Conservation (phyloP, 75 land plant species). For the Picea glauca region DNA sequence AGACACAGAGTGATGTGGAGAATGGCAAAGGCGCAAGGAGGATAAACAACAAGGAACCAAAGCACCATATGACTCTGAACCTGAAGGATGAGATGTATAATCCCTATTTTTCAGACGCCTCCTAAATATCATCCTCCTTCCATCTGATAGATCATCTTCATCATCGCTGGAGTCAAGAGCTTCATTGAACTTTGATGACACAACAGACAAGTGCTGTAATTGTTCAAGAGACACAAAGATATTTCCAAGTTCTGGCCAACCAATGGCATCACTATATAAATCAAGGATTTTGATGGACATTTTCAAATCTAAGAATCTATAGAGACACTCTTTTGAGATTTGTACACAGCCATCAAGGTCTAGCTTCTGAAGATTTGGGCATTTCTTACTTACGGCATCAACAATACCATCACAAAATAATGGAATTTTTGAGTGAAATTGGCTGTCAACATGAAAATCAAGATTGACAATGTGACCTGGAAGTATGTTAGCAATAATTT, state of each 20-base stretch:
- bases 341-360: conserved; percentile 18
- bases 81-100: background rate
- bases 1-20: conserved; percentile 24
- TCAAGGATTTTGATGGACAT: conserved; percentile 21
- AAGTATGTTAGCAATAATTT: conserved; percentile 10
- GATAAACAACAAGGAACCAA: conserved; percentile 17
- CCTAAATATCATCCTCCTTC: conserved; percentile 2
- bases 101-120: background rate
- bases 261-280: conserved; percentile 18
- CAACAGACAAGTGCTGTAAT: conserved; percentile 24
- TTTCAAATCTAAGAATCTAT: conserved; percentile 19
- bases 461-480: conserved; percentile 10
- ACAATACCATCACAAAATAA: background rate
- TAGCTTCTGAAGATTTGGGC: conserved; percentile 20
- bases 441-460: conserved; percentile 10
- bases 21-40: conserved; percentile 24
- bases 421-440: conserved; percentile 2
- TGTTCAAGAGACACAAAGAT: conserved; percentile 21
- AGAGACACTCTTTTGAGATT: conserved; percentile 10
- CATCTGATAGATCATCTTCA: background rate
- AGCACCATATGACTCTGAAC: background rate
- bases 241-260: conserved; percentile 26
- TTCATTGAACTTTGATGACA: conserved; percentile 16
- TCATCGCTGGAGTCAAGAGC: conserved; percentile 1
- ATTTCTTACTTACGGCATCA: conserved; percentile 9